Evolutionary conservation across 2,329 filamentous ascomycete genomes (phyloP).

Genomic region (Trichophyton simii): DNA sequence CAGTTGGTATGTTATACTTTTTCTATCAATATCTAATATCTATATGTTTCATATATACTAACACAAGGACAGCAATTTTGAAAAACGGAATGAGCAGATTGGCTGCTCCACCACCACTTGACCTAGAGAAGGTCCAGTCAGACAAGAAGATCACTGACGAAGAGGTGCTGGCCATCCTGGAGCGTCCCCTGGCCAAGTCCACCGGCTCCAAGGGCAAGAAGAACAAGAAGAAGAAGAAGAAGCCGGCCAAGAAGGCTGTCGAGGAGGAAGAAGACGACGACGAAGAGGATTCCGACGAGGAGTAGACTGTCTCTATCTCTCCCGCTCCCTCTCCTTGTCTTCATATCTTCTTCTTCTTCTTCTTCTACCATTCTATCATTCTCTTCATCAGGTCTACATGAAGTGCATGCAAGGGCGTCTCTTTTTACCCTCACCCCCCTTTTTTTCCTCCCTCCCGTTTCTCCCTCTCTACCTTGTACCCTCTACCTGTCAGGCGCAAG

Average conservation of each 20-base stretch:
- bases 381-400: background rate
- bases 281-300: slow-evolving; percentile 9
- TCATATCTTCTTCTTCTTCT: no score
- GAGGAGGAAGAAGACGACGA: slow-evolving; percentile 29
- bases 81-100: slow-evolving; percentile 93
- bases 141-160: slow-evolving; percentile 98
- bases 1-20: slow-evolving; percentile 60
- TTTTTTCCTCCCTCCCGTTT: background rate
- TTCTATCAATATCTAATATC: background rate
- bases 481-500: background rate
- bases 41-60: slow-evolving; percentile 1
- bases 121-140: slow-evolving; percentile 72
- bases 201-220: slow-evolving; percentile 64
- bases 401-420: background rate
- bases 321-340: background rate
- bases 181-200: slow-evolving; percentile 61
- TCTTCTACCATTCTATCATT: background rate
- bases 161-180: slow-evolving; percentile 87
- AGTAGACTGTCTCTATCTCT: background rate
- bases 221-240: slow-evolving; percentile 71
- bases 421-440: background rate
- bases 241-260: slow-evolving; percentile 32
- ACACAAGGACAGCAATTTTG: slow-evolving; percentile 59
- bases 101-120: slow-evolving; percentile 59
- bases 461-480: background rate